phyloP scores from a whole-genome alignment of 306 rosid species.

The Malus domestica region ASM211411v1 NC_041798.1:41170501-41171000 shows the following conservation, averaged over 20 bases:
- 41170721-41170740: background rate
- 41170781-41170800: too few species aligned
- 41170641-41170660: background rate
- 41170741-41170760: background rate
- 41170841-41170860: too few species aligned
- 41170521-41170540: slow-evolving; percentile 68
- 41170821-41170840: too few species aligned
- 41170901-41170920: too few species aligned
- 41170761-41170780: background rate
- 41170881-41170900: too few species aligned
- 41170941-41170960: too few species aligned
- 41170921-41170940: too few species aligned
- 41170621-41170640: background rate
- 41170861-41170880: too few species aligned
- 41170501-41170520: slow-evolving; percentile 74
- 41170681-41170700: background rate
- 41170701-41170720: background rate
- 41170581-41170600: slow-evolving; percentile 38
- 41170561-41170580: slow-evolving; percentile 86
- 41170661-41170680: background rate
- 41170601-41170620: background rate
- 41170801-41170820: too few species aligned
- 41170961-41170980: too few species aligned
- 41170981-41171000: too few species aligned
- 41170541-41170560: slow-evolving; percentile 45